These are phyloP conservation scores for Silene coronaria DNA, from an alignment of 179 eudicot genomes.

Conservation along the genomic window DNA sequence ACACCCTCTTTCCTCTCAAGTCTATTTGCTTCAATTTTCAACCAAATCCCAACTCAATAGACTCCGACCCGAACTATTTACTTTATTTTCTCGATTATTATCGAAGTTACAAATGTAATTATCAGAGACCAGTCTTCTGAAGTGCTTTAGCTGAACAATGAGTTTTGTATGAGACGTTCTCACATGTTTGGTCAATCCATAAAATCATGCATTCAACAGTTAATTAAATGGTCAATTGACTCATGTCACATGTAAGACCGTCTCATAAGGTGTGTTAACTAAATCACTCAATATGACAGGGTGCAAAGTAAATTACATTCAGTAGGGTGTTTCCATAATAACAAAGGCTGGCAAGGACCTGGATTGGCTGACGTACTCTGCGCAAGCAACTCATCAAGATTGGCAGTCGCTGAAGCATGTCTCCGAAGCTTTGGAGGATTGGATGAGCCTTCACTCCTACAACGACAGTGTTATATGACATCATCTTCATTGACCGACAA, in stretches of 20 bases:
- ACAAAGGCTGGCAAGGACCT: constrained; percentile 38
- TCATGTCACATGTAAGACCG: neutral
- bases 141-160: too few relatives aligned
- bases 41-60: too few relatives aligned
- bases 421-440: constrained; percentile 53
- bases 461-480: neutral
- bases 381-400: constrained; percentile 45
- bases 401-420: constrained; percentile 52
- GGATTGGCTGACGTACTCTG: constrained; percentile 51
- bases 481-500: constrained; percentile 1
- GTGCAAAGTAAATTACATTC: constrained; percentile 2
- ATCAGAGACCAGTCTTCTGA: neutral
- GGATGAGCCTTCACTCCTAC: constrained; percentile 58
- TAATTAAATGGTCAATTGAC: neutral
- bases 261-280: neutral
- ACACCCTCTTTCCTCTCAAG: too few relatives aligned
- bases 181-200: neutral
- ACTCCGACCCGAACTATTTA: too few relatives aligned
- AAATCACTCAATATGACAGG: constrained; percentile 5
- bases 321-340: constrained; percentile 17
- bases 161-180: neutral
- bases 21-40: too few relatives aligned
- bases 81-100: too few relatives aligned
- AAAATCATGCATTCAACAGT: neutral
- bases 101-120: neutral